Base-by-base conservation (phyloP, 805 yeast species). In the Pichia membranifaciens region DNA sequence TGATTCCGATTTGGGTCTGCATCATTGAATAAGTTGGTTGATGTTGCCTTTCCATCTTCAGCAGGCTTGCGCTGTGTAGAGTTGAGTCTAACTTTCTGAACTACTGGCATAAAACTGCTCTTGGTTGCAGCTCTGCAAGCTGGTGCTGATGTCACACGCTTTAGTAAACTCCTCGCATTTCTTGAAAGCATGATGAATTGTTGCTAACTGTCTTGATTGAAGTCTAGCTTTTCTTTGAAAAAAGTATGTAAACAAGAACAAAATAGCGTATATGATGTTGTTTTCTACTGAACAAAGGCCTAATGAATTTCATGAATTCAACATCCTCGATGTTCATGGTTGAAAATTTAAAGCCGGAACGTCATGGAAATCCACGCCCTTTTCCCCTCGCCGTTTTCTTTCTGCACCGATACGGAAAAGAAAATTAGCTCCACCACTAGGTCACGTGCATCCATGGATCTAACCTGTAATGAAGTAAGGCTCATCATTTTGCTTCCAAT, bases 1-100 rank as follows among this genome's bases (percentile, higher is more conserved):
- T 52, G 55, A n/a, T 48, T 44, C 33, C 55, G 46, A 34, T 37
- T 31, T 38, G 55, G 53, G 42, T 52, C 55, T 2, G 50, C 16
- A 15, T 51, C 49, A 41, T 47, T 43, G 28, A 43, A 50, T 16
- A 52, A 38, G 33, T 46, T 45, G 6, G 55, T 52, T 4, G 49
- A 34, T 10, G 55, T 45, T 6, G 33, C 5, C 28, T 40, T 44
- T 22, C 47, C 50, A 12, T 12, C 13, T 5, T n/a, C 13, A 13
- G 35, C 38, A 4, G 18, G 2, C 15, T 5, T 20, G 16, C 28
- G 15, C 15, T 16, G 18, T 4, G 38, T 42, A 1, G 50, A 43
- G 22, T 39, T 43, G n/a, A 47, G 43, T 34, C 50, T 47, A 28
- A 39, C 17, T 6, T 13, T 41, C 22, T 21, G 37, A 38, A 43